phyloP scores from a whole-genome alignment of 345 rosid genomes.

The Odontarrhena argentea region DNA sequence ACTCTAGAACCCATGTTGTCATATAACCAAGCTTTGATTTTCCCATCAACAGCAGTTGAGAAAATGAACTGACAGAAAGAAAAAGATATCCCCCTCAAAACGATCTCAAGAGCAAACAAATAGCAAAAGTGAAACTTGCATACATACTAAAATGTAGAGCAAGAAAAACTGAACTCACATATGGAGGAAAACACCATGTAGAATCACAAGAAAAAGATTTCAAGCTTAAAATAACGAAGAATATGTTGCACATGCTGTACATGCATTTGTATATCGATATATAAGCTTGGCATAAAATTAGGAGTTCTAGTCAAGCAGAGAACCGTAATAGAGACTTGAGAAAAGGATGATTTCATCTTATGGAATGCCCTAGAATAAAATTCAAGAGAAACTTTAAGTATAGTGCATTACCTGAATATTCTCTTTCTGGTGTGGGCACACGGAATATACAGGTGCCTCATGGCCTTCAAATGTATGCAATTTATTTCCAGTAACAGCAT shows the following conservation, averaged over 20 bases:
- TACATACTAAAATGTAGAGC: slow-evolving; percentile 7
- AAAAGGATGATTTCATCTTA: slow-evolving; percentile 6
- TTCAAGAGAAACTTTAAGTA: slow-evolving; percentile 9
- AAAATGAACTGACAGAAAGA: slow-evolving; percentile 52
- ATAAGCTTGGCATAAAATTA: slow-evolving; percentile 14
- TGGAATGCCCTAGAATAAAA: slow-evolving; percentile 7
- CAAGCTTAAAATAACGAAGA: slow-evolving; percentile 17
- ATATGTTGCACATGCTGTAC: background rate
- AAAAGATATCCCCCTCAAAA: slow-evolving; percentile 14
- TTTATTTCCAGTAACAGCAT: slow-evolving; percentile 57
- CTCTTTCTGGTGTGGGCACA: slow-evolving; percentile 68
- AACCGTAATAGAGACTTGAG: slow-evolving; percentile 5
- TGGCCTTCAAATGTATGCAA: slow-evolving; percentile 72
- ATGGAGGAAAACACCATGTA: slow-evolving; percentile 3
- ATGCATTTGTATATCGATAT: background rate
- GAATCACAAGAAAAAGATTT: slow-evolving; percentile 11
- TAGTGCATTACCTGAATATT: slow-evolving; percentile 55
- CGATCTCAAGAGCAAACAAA: slow-evolving; percentile 20
- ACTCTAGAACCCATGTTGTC: slow-evolving; percentile 76
- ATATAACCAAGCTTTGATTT: slow-evolving; percentile 85
- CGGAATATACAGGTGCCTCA: slow-evolving; percentile 73
- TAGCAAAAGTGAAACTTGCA: slow-evolving; percentile 12
- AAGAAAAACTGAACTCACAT: background rate
- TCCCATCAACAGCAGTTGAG: slow-evolving; percentile 62
- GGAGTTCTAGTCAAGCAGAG: slow-evolving; percentile 14